Conservation (phyloP, 371 early-diverging fungal genomes). For the Cokeromyces recurvatus region DNA sequence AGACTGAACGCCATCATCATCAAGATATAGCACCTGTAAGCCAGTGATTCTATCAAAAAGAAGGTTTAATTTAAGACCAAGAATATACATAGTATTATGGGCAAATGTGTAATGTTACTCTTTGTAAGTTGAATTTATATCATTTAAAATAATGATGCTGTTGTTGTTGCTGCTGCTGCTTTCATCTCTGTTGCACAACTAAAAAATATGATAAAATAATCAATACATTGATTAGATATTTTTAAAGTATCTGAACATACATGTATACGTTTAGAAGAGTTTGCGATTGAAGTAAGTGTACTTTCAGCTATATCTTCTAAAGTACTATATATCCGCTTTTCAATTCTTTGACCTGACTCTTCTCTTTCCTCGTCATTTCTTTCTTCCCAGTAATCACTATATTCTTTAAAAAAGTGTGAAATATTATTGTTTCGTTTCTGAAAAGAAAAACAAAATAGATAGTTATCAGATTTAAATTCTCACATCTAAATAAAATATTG, state of each 20-base stretch:
- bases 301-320: constrained; percentile 4
- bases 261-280: constrained; percentile 3
- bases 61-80: no score
- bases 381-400: constrained; percentile 1
- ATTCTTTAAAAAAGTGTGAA: constrained; percentile 1
- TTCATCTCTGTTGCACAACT: no score
- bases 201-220: constrained; percentile 4
- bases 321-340: constrained; percentile 2
- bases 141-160: no score
- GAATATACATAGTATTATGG: no score
- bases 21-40: no score
- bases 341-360: constrained; percentile 3
- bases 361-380: constrained; percentile 3
- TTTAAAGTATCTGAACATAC: neutral
- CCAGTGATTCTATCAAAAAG: no score
- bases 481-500: constrained; percentile 1
- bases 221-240: constrained; percentile 5
- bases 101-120: no score
- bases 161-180: no score
- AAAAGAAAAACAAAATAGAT: constrained; percentile 5
- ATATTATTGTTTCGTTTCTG: constrained; percentile 6
- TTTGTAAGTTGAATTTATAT: no score
- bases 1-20: no score
- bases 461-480: constrained; percentile 4
- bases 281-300: neutral